Conservation (phyloP, 2,329 filamentous ascomycete genomes). For the Fusarium protoensiforme region DNA sequence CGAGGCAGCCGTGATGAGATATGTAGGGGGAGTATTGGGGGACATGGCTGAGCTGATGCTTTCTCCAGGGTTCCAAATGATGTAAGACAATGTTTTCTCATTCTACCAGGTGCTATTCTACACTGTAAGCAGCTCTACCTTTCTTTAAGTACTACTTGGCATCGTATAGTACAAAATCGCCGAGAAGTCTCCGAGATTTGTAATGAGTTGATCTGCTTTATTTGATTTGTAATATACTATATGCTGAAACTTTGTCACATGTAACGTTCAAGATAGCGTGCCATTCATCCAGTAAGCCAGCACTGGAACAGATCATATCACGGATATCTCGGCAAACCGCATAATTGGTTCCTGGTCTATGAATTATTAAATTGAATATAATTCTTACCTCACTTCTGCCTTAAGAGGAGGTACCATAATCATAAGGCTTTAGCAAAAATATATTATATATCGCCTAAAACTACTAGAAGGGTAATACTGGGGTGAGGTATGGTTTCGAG, state of each 20-base stretch:
- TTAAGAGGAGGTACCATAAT: no score
- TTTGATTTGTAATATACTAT: neutral
- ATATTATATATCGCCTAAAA: no score
- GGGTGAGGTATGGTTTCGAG: no score
- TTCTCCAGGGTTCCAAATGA: neutral
- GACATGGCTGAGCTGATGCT: neutral
- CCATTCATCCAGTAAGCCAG: neutral
- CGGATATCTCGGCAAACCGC: neutral
- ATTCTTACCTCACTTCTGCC: no score
- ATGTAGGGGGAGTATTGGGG: neutral
- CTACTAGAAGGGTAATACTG: no score
- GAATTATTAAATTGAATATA: neutral
- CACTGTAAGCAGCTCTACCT: neutral
- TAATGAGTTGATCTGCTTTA: neutral
- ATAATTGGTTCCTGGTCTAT: neutral
- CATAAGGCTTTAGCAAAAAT: no score
- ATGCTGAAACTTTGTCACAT: neutral
- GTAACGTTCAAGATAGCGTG: neutral
- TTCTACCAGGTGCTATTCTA: neutral
- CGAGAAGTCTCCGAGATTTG: neutral
- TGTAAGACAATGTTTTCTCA: neutral
- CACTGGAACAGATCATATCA: neutral
- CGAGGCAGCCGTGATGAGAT: constrained; percentile 25
- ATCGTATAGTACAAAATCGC: neutral
- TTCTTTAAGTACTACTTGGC: neutral